phyloP scores from a whole-genome alignment of 2,329 filamentous ascomycete species.

The Zalaria sp. region DNA sequence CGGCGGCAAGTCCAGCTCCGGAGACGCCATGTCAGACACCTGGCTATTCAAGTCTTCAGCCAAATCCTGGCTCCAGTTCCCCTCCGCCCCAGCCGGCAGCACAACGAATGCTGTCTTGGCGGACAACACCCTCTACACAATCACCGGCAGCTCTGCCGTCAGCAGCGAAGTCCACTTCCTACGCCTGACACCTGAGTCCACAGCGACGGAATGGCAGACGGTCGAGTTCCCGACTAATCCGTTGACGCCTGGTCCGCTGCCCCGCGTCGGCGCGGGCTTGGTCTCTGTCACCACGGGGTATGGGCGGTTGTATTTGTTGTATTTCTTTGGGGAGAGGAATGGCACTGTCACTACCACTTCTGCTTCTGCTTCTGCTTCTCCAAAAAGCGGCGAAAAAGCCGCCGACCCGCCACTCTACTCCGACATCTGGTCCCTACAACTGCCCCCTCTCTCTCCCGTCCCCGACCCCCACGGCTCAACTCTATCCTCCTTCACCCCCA shows the following conservation, averaged over 20 bases:
- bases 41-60: slow-evolving; percentile 63
- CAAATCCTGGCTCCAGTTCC: slow-evolving; percentile 51
- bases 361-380: slow-evolving; percentile 1
- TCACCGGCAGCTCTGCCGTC: slow-evolving; percentile 19
- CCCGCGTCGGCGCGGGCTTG: slow-evolving; percentile 23
- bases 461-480: neutral
- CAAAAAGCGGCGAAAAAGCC: neutral
- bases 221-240: slow-evolving; percentile 28
- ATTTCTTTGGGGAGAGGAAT: slow-evolving; percentile 21
- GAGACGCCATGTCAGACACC: slow-evolving; percentile 51
- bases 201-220: slow-evolving; percentile 22
- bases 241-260: slow-evolving; percentile 25
- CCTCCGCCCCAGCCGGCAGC: slow-evolving; percentile 14
- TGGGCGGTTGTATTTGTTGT: slow-evolving; percentile 29
- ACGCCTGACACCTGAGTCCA: slow-evolving; percentile 6
- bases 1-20: slow-evolving; percentile 59
- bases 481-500: slow-evolving; percentile 11
- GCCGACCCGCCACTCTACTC: slow-evolving; percentile 15
- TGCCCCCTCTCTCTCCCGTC: slow-evolving; percentile 18
- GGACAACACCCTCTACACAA: slow-evolving; percentile 24
- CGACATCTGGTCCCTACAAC: slow-evolving; percentile 31
- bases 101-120: slow-evolving; percentile 19
- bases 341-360: neutral
- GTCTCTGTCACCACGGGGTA: slow-evolving; percentile 28
- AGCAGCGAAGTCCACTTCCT: slow-evolving; percentile 17